Percentiles rank a stretch among this genome's conserved stretches.
Evolutionary conservation across 768 basidiomycete species (phyloP).

Genomic region (Mycena alexandri): DNA sequence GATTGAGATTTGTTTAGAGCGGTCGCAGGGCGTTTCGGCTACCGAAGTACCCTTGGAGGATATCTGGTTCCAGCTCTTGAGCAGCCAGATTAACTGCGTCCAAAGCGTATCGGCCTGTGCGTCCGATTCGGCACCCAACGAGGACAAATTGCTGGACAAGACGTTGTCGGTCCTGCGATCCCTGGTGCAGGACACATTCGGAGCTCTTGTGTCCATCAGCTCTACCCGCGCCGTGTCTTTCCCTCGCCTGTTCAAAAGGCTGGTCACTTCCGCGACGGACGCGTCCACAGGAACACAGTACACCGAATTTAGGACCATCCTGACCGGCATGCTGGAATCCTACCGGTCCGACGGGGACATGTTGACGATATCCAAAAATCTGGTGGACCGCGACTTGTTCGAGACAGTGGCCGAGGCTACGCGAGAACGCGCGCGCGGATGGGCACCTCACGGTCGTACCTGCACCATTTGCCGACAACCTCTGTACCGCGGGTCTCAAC

Average conservation of each 20-base stretch:
- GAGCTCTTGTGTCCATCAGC: constrained; percentile 85
- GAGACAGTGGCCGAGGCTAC: constrained; percentile 73
- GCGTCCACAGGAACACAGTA: constrained; percentile 77
- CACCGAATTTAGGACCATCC: constrained; percentile 90
- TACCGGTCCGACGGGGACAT: constrained; percentile 94
- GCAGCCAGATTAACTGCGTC: constrained; percentile 83
- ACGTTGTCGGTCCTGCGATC: constrained; percentile 70
- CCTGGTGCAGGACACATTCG: constrained; percentile 88
- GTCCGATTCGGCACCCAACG: constrained; percentile 35
- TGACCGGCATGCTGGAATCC: constrained; percentile 95
- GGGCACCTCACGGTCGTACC: constrained; percentile 62
- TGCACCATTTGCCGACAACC: constrained; percentile 69
- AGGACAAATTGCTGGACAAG: constrained; percentile 37
- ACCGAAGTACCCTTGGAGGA: constrained; percentile 74
- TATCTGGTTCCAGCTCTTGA: constrained; percentile 90
- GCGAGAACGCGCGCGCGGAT: constrained; percentile 70
- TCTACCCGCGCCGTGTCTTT: constrained; percentile 88
- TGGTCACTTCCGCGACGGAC: constrained; percentile 78
- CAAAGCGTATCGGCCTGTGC: constrained; percentile 71
- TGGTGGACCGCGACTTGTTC: constrained; percentile 88
- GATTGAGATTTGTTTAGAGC: constrained; percentile 76
- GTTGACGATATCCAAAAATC: constrained; percentile 83
- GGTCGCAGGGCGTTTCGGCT: constrained; percentile 61
- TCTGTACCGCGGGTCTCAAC: constrained; percentile 45
- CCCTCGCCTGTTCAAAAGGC: constrained; percentile 90